Conservation (phyloP, 2,329 filamentous ascomycete genomes). For the Podosphaera xanthii region DNA sequence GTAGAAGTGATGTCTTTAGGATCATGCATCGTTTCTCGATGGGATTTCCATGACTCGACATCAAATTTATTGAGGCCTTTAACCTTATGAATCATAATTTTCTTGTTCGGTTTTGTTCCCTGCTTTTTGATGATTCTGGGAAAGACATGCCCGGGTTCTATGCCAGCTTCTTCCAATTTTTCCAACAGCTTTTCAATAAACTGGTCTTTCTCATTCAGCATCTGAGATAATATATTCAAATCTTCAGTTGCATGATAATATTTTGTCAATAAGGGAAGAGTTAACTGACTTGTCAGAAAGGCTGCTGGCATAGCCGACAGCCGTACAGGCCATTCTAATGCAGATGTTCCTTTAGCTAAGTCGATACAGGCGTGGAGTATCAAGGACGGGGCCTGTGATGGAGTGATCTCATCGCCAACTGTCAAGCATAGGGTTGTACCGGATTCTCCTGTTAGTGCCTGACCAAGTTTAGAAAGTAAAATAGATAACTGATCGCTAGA, state of each 20-base stretch:
- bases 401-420: conserved; percentile 17
- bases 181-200: conserved; percentile 30
- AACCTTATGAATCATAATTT: conserved; percentile 18
- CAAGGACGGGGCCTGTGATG: conserved; percentile 18
- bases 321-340: conserved; percentile 41
- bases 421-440: conserved; percentile 22
- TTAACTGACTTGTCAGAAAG: conserved; percentile 22
- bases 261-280: conserved; percentile 24
- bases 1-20: not conserved
- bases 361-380: conserved; percentile 28
- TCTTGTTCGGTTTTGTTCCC: conserved; percentile 19
- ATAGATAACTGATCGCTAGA: conserved; percentile 42
- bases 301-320: conserved; percentile 21
- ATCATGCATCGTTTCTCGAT: not conserved
- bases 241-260: conserved; percentile 22
- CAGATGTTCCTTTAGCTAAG: conserved; percentile 37
- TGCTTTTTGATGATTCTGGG: conserved; percentile 19
- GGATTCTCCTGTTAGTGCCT: conserved; percentile 24
- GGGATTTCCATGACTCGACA: conserved; percentile 8
- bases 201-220: conserved; percentile 28
- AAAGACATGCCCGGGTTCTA: conserved; percentile 27
- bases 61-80: conserved; percentile 26
- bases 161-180: conserved; percentile 26
- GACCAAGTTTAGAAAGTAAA: conserved; percentile 38
- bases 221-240: conserved; percentile 20